These are phyloP conservation scores for Boletus eberwhitei DNA, from an alignment of 768 basidiomycete genomes.

Conservation along the genomic window DNA sequence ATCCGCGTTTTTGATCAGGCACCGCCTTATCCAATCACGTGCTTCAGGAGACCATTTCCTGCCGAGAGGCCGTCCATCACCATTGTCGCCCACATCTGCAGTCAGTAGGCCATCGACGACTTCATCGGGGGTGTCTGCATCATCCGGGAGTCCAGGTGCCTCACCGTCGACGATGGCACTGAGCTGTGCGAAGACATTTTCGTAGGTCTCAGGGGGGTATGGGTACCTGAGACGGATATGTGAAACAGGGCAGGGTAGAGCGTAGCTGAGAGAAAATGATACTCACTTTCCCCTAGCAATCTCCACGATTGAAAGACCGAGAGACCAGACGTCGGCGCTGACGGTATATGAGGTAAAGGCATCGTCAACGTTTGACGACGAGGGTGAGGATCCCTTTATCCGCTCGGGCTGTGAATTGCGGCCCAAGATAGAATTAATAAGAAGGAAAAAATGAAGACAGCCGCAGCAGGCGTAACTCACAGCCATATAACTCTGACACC, in stretches of 20 bases:
- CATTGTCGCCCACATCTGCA: slow-evolving; percentile 12
- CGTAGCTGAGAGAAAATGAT: neutral
- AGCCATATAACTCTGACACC: slow-evolving; percentile 99
- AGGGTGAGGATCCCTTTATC: slow-evolving; percentile 83
- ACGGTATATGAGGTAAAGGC: slow-evolving; percentile 73
- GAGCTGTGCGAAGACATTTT: slow-evolving; percentile 93
- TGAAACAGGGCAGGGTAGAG: neutral
- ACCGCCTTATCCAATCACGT: slow-evolving; percentile 77
- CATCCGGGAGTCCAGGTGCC: slow-evolving; percentile 79
- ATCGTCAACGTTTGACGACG: slow-evolving; percentile 30
- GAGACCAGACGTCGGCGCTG: slow-evolving; percentile 96
- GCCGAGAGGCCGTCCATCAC: slow-evolving; percentile 8
- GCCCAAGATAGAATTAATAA: neutral
- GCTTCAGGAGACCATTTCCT: slow-evolving; percentile 45
- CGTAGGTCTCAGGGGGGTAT: slow-evolving; percentile 96
- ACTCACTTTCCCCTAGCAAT: slow-evolving; percentile 68
- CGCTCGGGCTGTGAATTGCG: slow-evolving; percentile 72
- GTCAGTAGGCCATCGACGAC: slow-evolving; percentile 1
- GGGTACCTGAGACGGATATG: slow-evolving; percentile 55
- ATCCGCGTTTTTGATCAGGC: slow-evolving; percentile 78
- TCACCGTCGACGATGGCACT: slow-evolving; percentile 97
- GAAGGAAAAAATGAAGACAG: neutral
- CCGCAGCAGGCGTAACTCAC: slow-evolving; percentile 44
- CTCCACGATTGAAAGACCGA: slow-evolving; percentile 92
- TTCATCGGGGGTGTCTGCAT: slow-evolving; percentile 30